Evolutionary conservation across 345 rosid genomes (phyloP).

Genomic region (Punica granatum): DNA sequence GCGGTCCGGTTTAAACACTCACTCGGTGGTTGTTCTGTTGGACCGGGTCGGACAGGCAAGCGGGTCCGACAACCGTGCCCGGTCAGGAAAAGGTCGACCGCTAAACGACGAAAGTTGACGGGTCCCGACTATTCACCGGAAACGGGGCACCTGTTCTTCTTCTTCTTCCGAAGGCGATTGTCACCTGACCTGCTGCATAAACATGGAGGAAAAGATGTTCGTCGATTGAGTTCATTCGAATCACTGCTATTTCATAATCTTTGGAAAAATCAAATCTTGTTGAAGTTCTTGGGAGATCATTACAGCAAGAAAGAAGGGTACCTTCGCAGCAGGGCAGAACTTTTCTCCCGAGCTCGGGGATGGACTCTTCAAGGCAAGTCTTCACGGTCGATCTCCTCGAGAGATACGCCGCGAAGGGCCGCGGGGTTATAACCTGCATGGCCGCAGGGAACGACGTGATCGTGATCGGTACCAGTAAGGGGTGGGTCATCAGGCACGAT

Average conservation of each 20-base stretch:
- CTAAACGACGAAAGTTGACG: not conserved
- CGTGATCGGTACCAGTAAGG: slow-evolving; percentile 82
- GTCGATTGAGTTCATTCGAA: not conserved
- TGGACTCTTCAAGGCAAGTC: slow-evolving; percentile 79
- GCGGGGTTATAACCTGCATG: slow-evolving; percentile 87
- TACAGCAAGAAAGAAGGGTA: not conserved
- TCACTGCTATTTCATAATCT: not conserved
- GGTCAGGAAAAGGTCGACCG: not conserved
- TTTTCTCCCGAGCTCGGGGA: slow-evolving; percentile 10
- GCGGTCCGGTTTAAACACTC: not conserved
- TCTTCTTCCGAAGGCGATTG: not conserved
- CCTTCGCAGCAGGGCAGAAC: not conserved
- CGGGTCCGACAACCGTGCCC: too few species aligned
- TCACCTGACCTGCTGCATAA: not conserved
- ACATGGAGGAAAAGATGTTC: not conserved
- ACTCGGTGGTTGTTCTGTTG: not conserved
- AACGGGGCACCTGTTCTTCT: not conserved
- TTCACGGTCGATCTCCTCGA: slow-evolving; percentile 88
- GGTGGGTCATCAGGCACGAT: slow-evolving; percentile 91
- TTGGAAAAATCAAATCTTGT: not conserved
- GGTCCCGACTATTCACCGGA: not conserved
- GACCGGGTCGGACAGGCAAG: too few species aligned
- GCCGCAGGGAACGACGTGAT: slow-evolving; percentile 97
- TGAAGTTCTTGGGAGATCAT: not conserved
- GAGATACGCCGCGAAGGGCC: slow-evolving; percentile 81